These are phyloP conservation scores for Beauveria pseudobassiana DNA, from an alignment of 2,329 filamentous ascomycete species.

Conservation along the genomic window DNA sequence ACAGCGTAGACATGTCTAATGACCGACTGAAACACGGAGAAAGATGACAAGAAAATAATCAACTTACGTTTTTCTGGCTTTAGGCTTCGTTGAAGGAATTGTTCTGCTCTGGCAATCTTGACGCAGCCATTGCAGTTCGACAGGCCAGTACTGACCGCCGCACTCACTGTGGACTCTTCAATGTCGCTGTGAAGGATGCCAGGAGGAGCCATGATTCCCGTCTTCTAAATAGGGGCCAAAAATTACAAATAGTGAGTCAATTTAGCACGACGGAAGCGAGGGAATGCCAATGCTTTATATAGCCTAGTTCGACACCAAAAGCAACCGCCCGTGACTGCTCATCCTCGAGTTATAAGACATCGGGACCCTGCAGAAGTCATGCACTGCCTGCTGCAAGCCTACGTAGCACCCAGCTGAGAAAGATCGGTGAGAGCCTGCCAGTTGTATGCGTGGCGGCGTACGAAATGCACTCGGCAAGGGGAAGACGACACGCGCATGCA, in stretches of 20 bases:
- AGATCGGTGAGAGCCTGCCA: neutral
- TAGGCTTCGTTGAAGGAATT: neutral
- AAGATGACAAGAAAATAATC: neutral
- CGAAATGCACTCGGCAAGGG: neutral
- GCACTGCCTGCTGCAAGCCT: neutral
- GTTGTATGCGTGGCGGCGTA: no score
- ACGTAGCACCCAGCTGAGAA: neutral
- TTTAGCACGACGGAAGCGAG: neutral
- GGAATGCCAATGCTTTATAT: neutral
- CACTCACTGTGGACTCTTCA: neutral
- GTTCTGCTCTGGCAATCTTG: slow-evolving; percentile 7
- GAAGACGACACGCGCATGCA: neutral
- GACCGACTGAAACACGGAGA: neutral
- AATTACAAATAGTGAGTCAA: neutral
- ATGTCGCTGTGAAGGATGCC: neutral
- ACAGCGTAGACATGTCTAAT: neutral
- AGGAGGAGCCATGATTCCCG: neutral
- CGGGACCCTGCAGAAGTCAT: neutral
- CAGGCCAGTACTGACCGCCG: neutral
- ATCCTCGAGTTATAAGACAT: neutral
- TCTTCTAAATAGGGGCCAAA: neutral
- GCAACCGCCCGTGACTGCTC: no score
- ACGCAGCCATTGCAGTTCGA: slow-evolving; percentile 4
- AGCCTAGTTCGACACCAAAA: neutral
- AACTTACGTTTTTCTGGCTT: neutral